A percentile compares a stretch with the other conserved stretches of the same genome.
phyloP scores from a whole-genome alignment of 306 rosid genomes.

The Cicer bijugum region DNA sequence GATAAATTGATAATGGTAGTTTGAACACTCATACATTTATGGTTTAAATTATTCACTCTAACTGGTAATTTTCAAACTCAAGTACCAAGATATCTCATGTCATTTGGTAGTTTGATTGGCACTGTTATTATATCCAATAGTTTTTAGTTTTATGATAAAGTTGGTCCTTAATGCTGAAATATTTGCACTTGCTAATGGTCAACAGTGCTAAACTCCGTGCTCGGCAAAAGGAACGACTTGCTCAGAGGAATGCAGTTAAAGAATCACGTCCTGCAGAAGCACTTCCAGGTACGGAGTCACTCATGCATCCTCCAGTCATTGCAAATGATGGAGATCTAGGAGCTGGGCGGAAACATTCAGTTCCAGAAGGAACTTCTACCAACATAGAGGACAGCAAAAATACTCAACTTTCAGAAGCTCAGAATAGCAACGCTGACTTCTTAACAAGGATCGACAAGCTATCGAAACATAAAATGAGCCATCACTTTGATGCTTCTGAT shows the following conservation, averaged over 20 bases:
- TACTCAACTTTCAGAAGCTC: constrained; percentile 55
- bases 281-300: constrained; percentile 52
- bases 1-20: constrained; percentile 28
- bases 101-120: constrained; percentile 31
- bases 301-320: constrained; percentile 51
- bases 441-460: constrained; percentile 64
- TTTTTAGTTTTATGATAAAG: constrained; percentile 32
- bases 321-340: constrained; percentile 58
- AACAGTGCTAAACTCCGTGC: constrained; percentile 92
- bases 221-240: constrained; percentile 84
- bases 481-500: constrained; percentile 60
- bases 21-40: constrained; percentile 20
- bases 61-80: constrained; percentile 17
- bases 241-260: constrained; percentile 62
- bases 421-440: constrained; percentile 54
- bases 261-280: constrained; percentile 59
- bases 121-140: constrained; percentile 13
- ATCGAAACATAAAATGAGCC: constrained; percentile 56
- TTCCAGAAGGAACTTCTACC: constrained; percentile 60
- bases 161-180: constrained; percentile 33
- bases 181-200: constrained; percentile 47
- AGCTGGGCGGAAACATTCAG: constrained; percentile 54
- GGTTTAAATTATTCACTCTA: constrained; percentile 35
- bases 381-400: constrained; percentile 65
- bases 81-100: constrained; percentile 9